Percentiles rank a stretch among this genome's conserved stretches.
Conservation (phyloP, 2,329 filamentous ascomycete genomes). For the Aspergillus costaricaensis region DNA sequence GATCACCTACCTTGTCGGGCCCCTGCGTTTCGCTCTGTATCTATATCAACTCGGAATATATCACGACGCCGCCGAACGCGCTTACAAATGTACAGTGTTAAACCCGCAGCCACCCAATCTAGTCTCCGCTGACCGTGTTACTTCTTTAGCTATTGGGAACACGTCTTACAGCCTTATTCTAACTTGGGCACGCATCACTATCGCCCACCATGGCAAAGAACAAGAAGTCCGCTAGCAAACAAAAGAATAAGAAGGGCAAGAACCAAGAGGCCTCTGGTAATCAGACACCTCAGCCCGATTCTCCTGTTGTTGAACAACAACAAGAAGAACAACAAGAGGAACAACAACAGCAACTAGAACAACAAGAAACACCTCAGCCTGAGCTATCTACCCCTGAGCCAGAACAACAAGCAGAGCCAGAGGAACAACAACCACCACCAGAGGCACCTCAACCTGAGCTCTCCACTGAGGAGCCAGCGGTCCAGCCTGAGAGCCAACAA, state of each 20-base stretch:
- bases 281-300: constrained; percentile 28
- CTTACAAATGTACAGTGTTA: constrained; percentile 36
- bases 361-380: constrained; percentile 15
- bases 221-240: constrained; percentile 31
- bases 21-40: constrained; percentile 18
- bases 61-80: constrained; percentile 31
- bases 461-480: constrained; percentile 4
- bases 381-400: constrained; percentile 6
- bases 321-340: constrained; percentile 19
- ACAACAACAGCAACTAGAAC: constrained; percentile 19
- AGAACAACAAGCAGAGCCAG: constrained; percentile 7
- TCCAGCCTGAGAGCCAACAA: constrained; percentile 8
- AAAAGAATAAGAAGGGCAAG: constrained; percentile 40
- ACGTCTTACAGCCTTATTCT: constrained; percentile 28
- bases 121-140: constrained; percentile 28
- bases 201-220: constrained; percentile 32
- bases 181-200: constrained; percentile 37
- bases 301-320: constrained; percentile 25
- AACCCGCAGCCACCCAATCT: constrained; percentile 31
- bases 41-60: constrained; percentile 34
- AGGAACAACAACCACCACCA: constrained; percentile 13
- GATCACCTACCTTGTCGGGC: constrained; percentile 19
- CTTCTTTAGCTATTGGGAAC: constrained; percentile 35
- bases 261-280: constrained; percentile 30
- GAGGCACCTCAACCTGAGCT: constrained; percentile 6